Conservation (phyloP, 2,329 filamentous ascomycete species). For the Epichloe sp. region DNA sequence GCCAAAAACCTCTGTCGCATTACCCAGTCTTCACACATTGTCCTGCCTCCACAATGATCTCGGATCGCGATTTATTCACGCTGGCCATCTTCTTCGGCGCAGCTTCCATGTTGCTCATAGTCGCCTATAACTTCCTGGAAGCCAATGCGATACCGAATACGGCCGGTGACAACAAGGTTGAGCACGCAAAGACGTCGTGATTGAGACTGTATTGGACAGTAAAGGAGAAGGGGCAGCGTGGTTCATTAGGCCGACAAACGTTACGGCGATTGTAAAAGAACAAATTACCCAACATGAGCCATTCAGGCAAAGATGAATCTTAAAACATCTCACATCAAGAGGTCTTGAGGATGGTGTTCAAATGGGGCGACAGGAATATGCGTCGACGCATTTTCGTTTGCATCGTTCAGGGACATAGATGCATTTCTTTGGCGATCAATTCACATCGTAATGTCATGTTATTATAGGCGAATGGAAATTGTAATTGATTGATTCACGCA, state of each 20-base stretch:
- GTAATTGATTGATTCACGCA: neutral
- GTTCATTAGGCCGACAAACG: neutral
- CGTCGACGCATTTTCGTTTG: neutral
- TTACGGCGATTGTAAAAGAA: neutral
- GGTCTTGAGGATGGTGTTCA: too few species aligned
- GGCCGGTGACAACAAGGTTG: slow-evolving; percentile 1
- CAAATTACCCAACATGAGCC: neutral
- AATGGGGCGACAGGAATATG: neutral
- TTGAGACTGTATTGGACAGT: neutral
- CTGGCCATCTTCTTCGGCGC: slow-evolving; percentile 89
- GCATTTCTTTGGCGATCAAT: neutral
- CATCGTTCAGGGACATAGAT: neutral
- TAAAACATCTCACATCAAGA: neutral
- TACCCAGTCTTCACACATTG: slow-evolving; percentile 22
- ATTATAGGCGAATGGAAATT: neutral
- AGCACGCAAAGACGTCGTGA: slow-evolving; percentile 4
- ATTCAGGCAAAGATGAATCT: neutral
- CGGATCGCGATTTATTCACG: slow-evolving; percentile 80
- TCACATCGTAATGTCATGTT: neutral
- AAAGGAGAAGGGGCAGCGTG: neutral
- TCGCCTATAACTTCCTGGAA: slow-evolving; percentile 93
- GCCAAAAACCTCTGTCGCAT: neutral
- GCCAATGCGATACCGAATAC: slow-evolving; percentile 50
- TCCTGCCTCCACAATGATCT: slow-evolving; percentile 60
- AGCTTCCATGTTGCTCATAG: slow-evolving; percentile 79